phyloP scores from a whole-genome alignment of 345 rosid species.

The Triadica sebifera region DNA sequence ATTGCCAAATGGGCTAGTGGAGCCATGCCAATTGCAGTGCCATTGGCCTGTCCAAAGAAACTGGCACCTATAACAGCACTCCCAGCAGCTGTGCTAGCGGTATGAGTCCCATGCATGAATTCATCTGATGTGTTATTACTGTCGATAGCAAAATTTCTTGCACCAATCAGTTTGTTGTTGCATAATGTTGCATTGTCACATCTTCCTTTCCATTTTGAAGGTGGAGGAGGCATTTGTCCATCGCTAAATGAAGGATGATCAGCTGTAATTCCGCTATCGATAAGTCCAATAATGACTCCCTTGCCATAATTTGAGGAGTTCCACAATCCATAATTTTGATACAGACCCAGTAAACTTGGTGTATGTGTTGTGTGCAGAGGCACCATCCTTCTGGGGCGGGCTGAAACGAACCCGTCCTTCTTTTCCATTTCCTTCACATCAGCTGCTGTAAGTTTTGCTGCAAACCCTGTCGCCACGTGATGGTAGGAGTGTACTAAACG shows the following conservation, averaged over 20 bases:
- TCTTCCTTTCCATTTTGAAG: too few relatives aligned
- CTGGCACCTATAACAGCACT: too few relatives aligned
- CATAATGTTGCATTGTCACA: too few relatives aligned
- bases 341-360: conserved; percentile 14
- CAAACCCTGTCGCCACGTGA: conserved; percentile 28
- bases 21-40: too few relatives aligned
- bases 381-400: conserved; percentile 20
- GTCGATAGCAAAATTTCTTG: too few relatives aligned
- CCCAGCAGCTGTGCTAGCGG: too few relatives aligned
- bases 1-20: too few relatives aligned
- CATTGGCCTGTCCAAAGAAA: too few relatives aligned
- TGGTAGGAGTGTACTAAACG: conserved; percentile 24
- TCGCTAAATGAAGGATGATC: conserved; percentile 23
- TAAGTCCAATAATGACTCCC: conserved; percentile 18
- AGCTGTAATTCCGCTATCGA: conserved; percentile 23
- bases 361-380: conserved; percentile 18
- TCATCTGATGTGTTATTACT: too few relatives aligned
- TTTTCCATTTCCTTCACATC: conserved; percentile 12
- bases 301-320: conserved; percentile 14
- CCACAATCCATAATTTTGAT: conserved; percentile 9
- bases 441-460: conserved; percentile 21
- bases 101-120: too few relatives aligned
- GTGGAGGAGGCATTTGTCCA: too few relatives aligned
- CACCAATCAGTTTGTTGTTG: too few relatives aligned
- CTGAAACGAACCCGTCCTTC: conserved; percentile 26